Evolutionary conservation across 2,329 filamentous ascomycete genomes (phyloP).

Genomic region (Cladosporium austrohemisphaericum): DNA sequence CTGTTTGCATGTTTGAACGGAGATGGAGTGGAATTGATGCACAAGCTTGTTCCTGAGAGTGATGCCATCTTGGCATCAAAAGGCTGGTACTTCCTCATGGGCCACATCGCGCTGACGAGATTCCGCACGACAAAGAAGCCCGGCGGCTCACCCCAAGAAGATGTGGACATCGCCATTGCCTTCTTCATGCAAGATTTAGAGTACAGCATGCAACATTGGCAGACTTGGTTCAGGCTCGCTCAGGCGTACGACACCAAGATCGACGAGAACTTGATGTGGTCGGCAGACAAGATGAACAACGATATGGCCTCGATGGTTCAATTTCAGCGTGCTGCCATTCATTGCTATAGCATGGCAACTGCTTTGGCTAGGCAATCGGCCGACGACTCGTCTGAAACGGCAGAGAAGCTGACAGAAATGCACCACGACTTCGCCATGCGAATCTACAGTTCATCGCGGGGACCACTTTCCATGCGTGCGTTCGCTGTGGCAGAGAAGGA

Average conservation of each 20-base stretch:
- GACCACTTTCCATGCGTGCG: constrained; percentile 64
- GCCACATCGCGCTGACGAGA: constrained; percentile 81
- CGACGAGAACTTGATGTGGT: constrained; percentile 84
- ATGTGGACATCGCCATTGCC: constrained; percentile 74
- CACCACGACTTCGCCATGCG: constrained; percentile 66
- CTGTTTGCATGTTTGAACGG: constrained; percentile 80
- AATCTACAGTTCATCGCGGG: constrained; percentile 64
- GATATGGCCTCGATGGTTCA: constrained; percentile 69
- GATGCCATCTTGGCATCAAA: constrained; percentile 67
- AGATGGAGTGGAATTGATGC: constrained; percentile 67
- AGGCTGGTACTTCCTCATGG: constrained; percentile 89
- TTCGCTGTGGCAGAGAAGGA: constrained; percentile 61
- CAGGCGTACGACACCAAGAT: constrained; percentile 85
- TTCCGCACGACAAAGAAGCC: constrained; percentile 77
- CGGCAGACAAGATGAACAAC: constrained; percentile 86
- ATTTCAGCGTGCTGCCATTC: constrained; percentile 74
- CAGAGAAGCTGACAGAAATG: constrained; percentile 59
- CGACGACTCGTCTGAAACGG: constrained; percentile 52
- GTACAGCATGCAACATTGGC: constrained; percentile 77
- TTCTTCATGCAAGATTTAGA: constrained; percentile 80
- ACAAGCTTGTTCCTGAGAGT: constrained; percentile 59
- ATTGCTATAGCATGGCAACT: constrained; percentile 69
- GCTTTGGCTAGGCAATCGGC: constrained; percentile 57
- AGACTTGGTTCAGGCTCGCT: constrained; percentile 83
- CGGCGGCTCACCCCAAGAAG: constrained; percentile 70